A percentile compares a stretch with the other conserved stretches of the same genome.
Conservation (phyloP, 371 early-diverging fungal species). For the Actinomortierella wolfii region DNA sequence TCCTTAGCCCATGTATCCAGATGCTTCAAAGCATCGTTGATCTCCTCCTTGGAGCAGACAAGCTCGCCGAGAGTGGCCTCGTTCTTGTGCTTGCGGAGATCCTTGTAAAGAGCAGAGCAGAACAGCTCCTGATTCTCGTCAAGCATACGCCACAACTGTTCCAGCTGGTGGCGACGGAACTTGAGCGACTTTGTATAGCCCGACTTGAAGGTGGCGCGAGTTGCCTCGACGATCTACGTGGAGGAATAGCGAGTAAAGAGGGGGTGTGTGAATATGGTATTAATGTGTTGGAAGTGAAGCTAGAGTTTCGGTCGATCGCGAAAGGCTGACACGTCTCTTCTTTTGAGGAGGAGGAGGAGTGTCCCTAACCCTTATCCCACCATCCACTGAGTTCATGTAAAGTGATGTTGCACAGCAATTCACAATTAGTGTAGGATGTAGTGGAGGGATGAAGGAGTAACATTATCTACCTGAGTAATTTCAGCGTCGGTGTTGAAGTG, state of each 20-base stretch:
- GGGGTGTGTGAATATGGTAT: not conserved
- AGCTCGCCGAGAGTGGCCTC: slow-evolving; percentile 67
- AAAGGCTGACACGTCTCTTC: not conserved
- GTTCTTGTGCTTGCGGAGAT: slow-evolving; percentile 67
- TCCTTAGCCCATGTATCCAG: slow-evolving; percentile 67
- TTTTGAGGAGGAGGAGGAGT: not conserved
- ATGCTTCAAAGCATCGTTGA: slow-evolving; percentile 58
- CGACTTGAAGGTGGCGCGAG: slow-evolving; percentile 55
- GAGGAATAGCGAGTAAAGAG: not conserved
- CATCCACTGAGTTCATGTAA: not conserved
- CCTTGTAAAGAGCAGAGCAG: slow-evolving; percentile 63
- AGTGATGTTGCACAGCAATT: not conserved
- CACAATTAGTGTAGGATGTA: not conserved
- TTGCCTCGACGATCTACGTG: slow-evolving; percentile 45
- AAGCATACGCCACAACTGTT: slow-evolving; percentile 64
- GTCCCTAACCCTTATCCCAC: too few species aligned
- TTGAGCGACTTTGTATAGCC: slow-evolving; percentile 53
- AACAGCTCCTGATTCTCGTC: slow-evolving; percentile 69
- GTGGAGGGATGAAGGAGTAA: too few species aligned
- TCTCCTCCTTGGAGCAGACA: slow-evolving; percentile 61
- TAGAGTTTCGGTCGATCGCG: not conserved
- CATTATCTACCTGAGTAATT: slow-evolving; percentile 21
- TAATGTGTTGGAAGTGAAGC: not conserved
- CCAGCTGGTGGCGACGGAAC: slow-evolving; percentile 74
- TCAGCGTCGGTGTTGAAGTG: slow-evolving; percentile 26